Evolutionary conservation across 768 basidiomycete species (phyloP), one percentile per base, ranked within the genome.

Genomic region (Cytidiella melzeri): DNA sequence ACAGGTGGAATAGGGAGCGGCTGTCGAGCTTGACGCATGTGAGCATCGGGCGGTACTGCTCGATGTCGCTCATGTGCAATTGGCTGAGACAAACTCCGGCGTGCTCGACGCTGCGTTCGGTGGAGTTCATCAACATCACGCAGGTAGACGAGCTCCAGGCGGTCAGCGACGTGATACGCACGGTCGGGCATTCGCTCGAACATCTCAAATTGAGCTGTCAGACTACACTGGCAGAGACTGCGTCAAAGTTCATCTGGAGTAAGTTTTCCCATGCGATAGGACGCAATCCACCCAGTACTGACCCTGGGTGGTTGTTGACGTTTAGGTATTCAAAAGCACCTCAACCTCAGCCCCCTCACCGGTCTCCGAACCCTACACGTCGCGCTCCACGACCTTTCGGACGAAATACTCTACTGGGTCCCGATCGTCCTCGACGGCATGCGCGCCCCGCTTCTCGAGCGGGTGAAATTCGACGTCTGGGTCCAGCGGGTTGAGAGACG

Each of bases 401-500:
- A 36, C 4, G 46, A 47, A n/a, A n/a, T 39, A 5, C 18, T 47
- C 37, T 39, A 38, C 12, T 47, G 46, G 46, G 20, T 47, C 20
- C 23, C 34, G 11, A 39, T 25, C 11, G 12, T 47, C 23, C 37
- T 47, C 13, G 10, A 18, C 21, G 24, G 18, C 15, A n/a, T 40
- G 15, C 18, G 19, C 19, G 36, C 34, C n/a, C 34, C 13, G n/a
- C 15, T 7, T 7, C 37, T 47, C 23, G 20, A 19, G 7, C 38
- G 24, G 11, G 15, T 47, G 3, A 27, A 24, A 20, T 47, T 47
- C 36, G 6, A 47, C 36, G 24, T 47, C 19, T 47, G 23, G 13
- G 24, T 40, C 37, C n/a, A n/a, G n/a, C n/a, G n/a, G n/a, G n/a
- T n/a, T n/a, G n/a, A n/a, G n/a, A n/a, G n/a, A n/a, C n/a, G n/a